A percentile compares a stretch with the other conserved stretches of the same genome.
These are phyloP conservation scores for Globisporangium parvum DNA, from an alignment of 352 stramenopile genomes.

Conservation along the genomic window DNA sequence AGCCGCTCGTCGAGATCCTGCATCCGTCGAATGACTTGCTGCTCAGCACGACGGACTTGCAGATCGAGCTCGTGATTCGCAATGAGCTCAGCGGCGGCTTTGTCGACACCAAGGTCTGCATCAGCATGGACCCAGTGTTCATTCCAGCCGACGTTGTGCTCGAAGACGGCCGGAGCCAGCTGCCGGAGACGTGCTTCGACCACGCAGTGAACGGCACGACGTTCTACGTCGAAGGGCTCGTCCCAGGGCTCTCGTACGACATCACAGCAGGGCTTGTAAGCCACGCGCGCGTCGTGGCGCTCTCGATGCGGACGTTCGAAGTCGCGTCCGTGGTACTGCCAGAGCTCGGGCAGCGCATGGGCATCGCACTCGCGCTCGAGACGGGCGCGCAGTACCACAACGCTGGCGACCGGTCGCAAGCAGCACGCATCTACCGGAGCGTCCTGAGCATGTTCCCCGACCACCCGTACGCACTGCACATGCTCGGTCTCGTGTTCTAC, in stretches of 20 bases:
- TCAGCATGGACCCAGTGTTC: conserved; percentile 46
- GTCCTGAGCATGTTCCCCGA: conserved; percentile 51
- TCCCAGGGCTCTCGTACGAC: conserved; percentile 45
- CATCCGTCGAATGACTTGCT: conserved; percentile 46
- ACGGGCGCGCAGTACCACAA: conserved; percentile 34
- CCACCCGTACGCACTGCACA: conserved; percentile 37
- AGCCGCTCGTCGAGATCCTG: conserved; percentile 48
- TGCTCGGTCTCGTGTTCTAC: conserved; percentile 40
- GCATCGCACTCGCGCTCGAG: conserved; percentile 39
- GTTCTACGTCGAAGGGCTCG: conserved; percentile 51
- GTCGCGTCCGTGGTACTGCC: conserved; percentile 40
- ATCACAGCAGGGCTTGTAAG: conserved; percentile 50
- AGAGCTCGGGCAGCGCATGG: conserved; percentile 20
- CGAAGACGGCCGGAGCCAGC: conserved; percentile 19
- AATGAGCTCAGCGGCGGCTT: conserved; percentile 21
- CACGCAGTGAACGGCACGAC: conserved; percentile 38
- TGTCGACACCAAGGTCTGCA: conserved; percentile 36
- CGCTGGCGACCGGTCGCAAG: conserved; percentile 16
- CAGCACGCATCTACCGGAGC: conserved; percentile 37
- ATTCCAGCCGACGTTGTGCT: conserved; percentile 34
- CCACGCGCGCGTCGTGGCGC: conserved; percentile 36
- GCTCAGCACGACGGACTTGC: conserved; percentile 33
- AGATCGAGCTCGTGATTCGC: conserved; percentile 49
- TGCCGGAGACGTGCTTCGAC: conserved; percentile 57
- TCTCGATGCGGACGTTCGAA: conserved; percentile 61